phyloP scores from a whole-genome alignment of 2,329 filamentous ascomycete genomes.

The Claviceps quebecensis region DNA sequence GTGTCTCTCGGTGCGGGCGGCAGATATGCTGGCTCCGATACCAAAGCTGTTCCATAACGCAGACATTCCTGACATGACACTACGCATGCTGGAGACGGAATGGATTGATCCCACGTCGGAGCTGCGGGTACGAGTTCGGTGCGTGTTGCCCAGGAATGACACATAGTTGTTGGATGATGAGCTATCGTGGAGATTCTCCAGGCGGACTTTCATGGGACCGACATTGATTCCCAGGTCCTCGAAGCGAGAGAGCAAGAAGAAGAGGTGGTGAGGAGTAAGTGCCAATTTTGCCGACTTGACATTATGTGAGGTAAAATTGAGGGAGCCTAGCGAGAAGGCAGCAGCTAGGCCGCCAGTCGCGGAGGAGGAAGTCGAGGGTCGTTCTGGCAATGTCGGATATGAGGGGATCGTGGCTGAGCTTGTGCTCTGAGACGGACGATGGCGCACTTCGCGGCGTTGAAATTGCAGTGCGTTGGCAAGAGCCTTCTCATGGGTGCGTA shows the following conservation, averaged over 20 bases:
- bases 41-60: slow-evolving; percentile 83
- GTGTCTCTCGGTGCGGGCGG: slow-evolving; percentile 75
- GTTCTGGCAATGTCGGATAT: slow-evolving; percentile 43
- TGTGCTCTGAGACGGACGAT: slow-evolving; percentile 54
- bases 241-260: slow-evolving; percentile 89
- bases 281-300: slow-evolving; percentile 85
- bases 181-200: slow-evolving; percentile 88
- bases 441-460: slow-evolving; percentile 54
- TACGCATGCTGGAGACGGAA: slow-evolving; percentile 91
- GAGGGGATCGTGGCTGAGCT: slow-evolving; percentile 42
- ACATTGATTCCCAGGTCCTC: slow-evolving; percentile 84
- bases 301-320: slow-evolving; percentile 72
- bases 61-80: slow-evolving; percentile 95
- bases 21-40: slow-evolving; percentile 63
- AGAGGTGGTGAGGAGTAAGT: slow-evolving; percentile 89
- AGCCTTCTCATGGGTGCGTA: slow-evolving; percentile 93
- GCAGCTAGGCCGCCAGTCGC: slow-evolving; percentile 66
- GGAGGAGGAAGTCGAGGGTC: slow-evolving; percentile 51
- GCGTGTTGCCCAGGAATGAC: slow-evolving; percentile 72
- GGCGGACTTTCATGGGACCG: slow-evolving; percentile 87
- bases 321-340: slow-evolving; percentile 71
- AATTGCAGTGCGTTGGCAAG: slow-evolving; percentile 90
- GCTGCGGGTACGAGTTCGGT: slow-evolving; percentile 62
- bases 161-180: slow-evolving; percentile 83
- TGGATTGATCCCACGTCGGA: slow-evolving; percentile 85